Evolutionary conservation across 202 grass and related monocot species (phyloP), one percentile per base, ranked within the genome.

Genomic region (Sporobolus alterniflorus): DNA sequence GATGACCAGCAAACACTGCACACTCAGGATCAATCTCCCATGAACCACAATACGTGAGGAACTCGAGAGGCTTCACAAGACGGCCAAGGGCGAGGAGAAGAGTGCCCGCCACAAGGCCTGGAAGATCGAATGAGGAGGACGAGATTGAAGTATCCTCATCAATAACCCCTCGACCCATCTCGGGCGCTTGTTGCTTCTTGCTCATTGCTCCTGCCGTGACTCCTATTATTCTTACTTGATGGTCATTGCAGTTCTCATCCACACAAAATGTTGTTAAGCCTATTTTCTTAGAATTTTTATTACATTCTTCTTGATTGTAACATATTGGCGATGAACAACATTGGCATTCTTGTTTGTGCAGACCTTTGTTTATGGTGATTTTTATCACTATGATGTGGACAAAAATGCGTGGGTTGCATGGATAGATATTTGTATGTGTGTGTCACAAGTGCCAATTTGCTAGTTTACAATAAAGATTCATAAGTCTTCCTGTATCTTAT

Each of bases 331-430:
- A 61, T 75, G 51, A 79, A 69, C 73, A 50, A 40, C 63, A 79
- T 67, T 59, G 30, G 3, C 43, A 48, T 32, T 64, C 12, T 86
- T 86, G 6, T 85, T 85, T 75, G 32, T 88, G 76, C 87, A 95
- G 96, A 98, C 96, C 59, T 98, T 95, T 85, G 92, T 98, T 86
- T 98, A 98, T 85, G 96, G 96, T 77, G 96, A 98, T 89, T 84
- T 98, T 74, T 98, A 93, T 82, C 92, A 92, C 39, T 98, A 90
- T 20, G 90, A 98, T 83, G 92, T 98, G 55, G 92, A 98, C 21
- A 98, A 98, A 92, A 98, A 89, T 36, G 92, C 95, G 71, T 98
- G 96, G 96, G n/a, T n/a, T n/a, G n/a, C n/a, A n/a, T n/a, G n/a
- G n/a, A n/a, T n/a, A n/a, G n/a, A n/a, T n/a, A n/a, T n/a, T n/a